phyloP scores from a whole-genome alignment of 1,139 yeast species.

The Nakaseomyces nivariensis region DNA sequence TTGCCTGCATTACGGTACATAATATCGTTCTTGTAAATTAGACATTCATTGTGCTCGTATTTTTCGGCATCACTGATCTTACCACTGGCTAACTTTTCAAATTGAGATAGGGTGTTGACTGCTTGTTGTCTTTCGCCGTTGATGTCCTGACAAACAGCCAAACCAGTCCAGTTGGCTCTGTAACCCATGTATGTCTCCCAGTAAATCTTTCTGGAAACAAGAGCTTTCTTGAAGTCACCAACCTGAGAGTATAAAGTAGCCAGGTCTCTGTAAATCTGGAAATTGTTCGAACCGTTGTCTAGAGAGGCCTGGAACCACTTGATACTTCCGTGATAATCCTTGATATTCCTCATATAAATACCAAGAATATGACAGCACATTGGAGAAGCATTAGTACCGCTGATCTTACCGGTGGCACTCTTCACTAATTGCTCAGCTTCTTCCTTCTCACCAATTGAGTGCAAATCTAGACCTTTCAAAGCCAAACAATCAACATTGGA shows the following conservation, averaged over 20 bases:
- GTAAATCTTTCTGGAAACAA: slow-evolving; percentile 54
- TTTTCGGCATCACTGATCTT: slow-evolving; percentile 57
- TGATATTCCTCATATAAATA: slow-evolving; percentile 62
- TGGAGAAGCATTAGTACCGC: slow-evolving; percentile 38
- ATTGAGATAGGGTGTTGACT: slow-evolving; percentile 58
- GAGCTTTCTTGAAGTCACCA: slow-evolving; percentile 59
- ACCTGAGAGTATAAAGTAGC: slow-evolving; percentile 70
- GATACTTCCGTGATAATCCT: slow-evolving; percentile 67
- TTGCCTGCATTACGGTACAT: slow-evolving; percentile 54
- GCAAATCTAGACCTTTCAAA: slow-evolving; percentile 66
- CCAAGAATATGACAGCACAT: slow-evolving; percentile 83
- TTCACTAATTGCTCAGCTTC: slow-evolving; percentile 59
- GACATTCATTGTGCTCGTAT: slow-evolving; percentile 73
- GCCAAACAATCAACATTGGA: slow-evolving; percentile 76
- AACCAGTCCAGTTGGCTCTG: slow-evolving; percentile 86
- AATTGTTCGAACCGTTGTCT: slow-evolving; percentile 71
- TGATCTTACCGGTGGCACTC: slow-evolving; percentile 52
- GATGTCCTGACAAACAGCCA: slow-evolving; percentile 79
- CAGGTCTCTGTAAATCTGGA: slow-evolving; percentile 72
- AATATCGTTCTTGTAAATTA: slow-evolving; percentile 61
- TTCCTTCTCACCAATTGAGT: slow-evolving; percentile 42
- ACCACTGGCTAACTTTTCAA: slow-evolving; percentile 63
- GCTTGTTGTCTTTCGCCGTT: slow-evolving; percentile 59
- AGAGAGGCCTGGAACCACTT: slow-evolving; percentile 72
- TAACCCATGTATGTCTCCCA: slow-evolving; percentile 74